These are phyloP conservation scores for Plasmodium gaboni DNA, from an alignment of 169 alveolate genomes.

Conservation along the genomic window DNA sequence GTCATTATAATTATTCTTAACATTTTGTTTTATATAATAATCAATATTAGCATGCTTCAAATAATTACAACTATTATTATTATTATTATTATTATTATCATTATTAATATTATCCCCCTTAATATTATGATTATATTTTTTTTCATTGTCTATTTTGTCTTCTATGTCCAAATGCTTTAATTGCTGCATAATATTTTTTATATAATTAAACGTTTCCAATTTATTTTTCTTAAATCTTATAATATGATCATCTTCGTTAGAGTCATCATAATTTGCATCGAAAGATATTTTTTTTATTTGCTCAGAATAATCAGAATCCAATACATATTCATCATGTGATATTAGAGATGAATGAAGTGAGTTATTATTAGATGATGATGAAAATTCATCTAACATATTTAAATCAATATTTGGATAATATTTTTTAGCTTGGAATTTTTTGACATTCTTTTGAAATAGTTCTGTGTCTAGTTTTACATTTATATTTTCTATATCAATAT, in stretches of 20 bases:
- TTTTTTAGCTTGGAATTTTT: conserved; percentile 35
- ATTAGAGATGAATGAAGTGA: background rate
- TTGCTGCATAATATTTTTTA: conserved; percentile 42
- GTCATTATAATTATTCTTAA: background rate
- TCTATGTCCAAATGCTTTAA: conserved; percentile 9
- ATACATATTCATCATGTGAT: background rate
- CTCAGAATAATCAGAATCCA: conserved; percentile 13
- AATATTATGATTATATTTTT: background rate
- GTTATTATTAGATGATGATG: background rate
- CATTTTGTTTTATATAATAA: too few species aligned
- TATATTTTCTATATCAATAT: conserved; percentile 13
- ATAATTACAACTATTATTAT: too few species aligned
- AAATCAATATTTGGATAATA: conserved; percentile 32
- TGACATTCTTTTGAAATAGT: background rate
- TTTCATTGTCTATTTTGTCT: background rate
- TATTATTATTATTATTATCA: too few species aligned
- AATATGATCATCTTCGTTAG: conserved; percentile 9
- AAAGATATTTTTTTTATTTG: background rate
- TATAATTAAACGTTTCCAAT: conserved; percentile 53
- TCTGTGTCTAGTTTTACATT: conserved; percentile 1
- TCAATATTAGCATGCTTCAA: too few species aligned
- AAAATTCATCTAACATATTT: background rate
- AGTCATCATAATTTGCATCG: background rate
- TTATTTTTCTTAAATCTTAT: conserved; percentile 34
- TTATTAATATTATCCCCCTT: too few species aligned